Conservation (phyloP, 1,284 basidiomycete species). For the Grifola frondosa region DNA sequence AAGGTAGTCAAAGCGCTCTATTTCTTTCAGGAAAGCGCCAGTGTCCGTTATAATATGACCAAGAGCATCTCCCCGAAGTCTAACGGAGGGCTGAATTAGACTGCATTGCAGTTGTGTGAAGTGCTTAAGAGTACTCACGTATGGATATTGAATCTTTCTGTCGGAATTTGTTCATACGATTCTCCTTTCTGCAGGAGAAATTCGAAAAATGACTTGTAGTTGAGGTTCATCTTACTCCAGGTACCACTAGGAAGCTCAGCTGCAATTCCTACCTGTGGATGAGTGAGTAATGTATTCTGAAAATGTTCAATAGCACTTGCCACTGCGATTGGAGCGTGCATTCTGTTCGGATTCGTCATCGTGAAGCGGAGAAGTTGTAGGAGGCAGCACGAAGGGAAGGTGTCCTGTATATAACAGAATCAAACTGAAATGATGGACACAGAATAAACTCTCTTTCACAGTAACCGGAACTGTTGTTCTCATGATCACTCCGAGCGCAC, state of each 20-base stretch:
- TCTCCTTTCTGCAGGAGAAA: constrained; percentile 37
- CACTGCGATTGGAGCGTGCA: too few relatives aligned
- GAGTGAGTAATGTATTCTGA: not conserved
- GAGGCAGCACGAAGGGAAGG: too few relatives aligned
- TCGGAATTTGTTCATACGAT: constrained; percentile 37
- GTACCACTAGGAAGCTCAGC: constrained; percentile 38
- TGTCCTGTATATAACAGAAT: too few relatives aligned
- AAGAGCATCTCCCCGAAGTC: constrained; percentile 25
- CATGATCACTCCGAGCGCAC: too few relatives aligned
- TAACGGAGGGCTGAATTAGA: constrained; percentile 7
- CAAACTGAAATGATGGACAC: too few relatives aligned
- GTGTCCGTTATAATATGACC: constrained; percentile 30
- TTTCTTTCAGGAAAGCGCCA: constrained; percentile 41
- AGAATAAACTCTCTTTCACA: too few relatives aligned
- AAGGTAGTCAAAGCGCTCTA: constrained; percentile 37
- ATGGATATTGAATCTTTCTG: constrained; percentile 33
- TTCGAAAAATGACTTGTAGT: constrained; percentile 36
- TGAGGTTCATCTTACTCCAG: constrained; percentile 29
- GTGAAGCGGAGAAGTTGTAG: too few relatives aligned
- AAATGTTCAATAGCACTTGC: too few relatives aligned
- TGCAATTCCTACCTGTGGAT: constrained; percentile 40
- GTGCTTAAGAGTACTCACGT: constrained; percentile 23
- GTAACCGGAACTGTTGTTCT: too few relatives aligned
- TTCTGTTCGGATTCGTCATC: too few relatives aligned
- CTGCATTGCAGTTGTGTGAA: not conserved